Conservation (phyloP, 2,329 filamentous ascomycete species). For the Paraphoma sp. region DNA sequence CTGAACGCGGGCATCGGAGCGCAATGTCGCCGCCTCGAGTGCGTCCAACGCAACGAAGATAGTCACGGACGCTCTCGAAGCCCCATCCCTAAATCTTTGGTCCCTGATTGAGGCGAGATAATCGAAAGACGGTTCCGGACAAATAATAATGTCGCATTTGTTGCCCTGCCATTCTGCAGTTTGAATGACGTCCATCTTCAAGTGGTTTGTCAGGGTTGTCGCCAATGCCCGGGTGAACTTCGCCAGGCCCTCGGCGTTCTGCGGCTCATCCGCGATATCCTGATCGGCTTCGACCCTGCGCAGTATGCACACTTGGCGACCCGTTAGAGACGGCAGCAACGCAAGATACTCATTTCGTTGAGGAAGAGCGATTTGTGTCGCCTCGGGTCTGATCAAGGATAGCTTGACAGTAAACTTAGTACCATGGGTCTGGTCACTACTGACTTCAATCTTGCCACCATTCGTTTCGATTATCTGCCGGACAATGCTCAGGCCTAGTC, state of each 20-base stretch:
- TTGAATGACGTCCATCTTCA: constrained; percentile 37
- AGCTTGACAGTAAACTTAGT: constrained; percentile 28
- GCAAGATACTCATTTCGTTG: constrained; percentile 8
- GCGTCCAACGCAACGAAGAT: constrained; percentile 43
- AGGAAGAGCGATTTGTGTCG: neutral
- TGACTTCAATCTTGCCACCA: constrained; percentile 37
- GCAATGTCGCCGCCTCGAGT: constrained; percentile 40
- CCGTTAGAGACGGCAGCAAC: constrained; percentile 23
- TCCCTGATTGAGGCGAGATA: constrained; percentile 35
- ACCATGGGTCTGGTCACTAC: constrained; percentile 22
- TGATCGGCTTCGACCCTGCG: constrained; percentile 2
- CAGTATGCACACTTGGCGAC: constrained; percentile 34
- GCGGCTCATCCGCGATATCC: constrained; percentile 5
- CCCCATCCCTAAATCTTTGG: constrained; percentile 2
- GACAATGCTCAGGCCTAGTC: constrained; percentile 40
- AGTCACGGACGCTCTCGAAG: constrained; percentile 24
- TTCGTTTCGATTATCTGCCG: constrained; percentile 35
- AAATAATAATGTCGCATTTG: constrained; percentile 40
- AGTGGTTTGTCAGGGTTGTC: constrained; percentile 26
- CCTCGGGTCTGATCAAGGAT: constrained; percentile 15
- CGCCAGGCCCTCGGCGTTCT: constrained; percentile 18
- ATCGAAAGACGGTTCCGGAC: constrained; percentile 40
- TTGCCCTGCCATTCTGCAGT: constrained; percentile 31
- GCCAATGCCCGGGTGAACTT: constrained; percentile 29
- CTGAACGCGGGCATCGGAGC: constrained; percentile 36